Evolutionary conservation across 441 rosid species (phyloP).

Genomic region (Erodium texanum): DNA sequence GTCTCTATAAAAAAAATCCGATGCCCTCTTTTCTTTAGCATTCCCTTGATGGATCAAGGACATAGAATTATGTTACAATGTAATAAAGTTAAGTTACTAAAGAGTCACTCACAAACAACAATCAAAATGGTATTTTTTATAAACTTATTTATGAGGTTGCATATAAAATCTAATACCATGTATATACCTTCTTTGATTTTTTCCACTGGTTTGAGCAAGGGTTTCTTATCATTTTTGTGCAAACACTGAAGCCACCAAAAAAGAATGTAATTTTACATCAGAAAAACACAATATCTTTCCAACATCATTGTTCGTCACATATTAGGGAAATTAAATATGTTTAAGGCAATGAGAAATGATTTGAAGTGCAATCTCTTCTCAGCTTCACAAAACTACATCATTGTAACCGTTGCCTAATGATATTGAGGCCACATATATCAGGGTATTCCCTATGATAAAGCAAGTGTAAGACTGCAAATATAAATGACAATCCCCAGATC

Average conservation of each 20-base stretch:
- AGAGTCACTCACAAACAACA: conserved; percentile 7
- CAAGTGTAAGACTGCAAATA: too few species aligned
- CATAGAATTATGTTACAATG: too few species aligned
- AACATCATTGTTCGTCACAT: background rate
- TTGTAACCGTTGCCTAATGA: too few species aligned
- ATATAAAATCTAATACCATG: background rate
- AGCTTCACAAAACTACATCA: background rate
- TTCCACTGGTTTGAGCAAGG: background rate
- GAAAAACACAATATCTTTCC: conserved; percentile 8
- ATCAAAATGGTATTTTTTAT: too few species aligned
- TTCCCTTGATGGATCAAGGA: too few species aligned
- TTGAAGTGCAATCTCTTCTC: background rate
- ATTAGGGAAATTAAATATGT: background rate
- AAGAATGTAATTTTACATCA: conserved; percentile 1
- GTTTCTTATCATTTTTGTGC: background rate
- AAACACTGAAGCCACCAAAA: background rate
- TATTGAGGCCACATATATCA: too few species aligned
- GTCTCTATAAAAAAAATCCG: too few species aligned
- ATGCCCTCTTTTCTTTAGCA: too few species aligned
- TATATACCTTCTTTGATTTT: background rate
- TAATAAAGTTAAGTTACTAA: too few species aligned
- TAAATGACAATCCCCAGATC: too few species aligned
- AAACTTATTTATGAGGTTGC: too few species aligned
- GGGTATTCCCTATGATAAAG: too few species aligned
- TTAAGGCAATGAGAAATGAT: background rate